Base-by-base conservation (phyloP, 768 basidiomycete genomes). In the Suillus fuscotomentosus region DNA sequence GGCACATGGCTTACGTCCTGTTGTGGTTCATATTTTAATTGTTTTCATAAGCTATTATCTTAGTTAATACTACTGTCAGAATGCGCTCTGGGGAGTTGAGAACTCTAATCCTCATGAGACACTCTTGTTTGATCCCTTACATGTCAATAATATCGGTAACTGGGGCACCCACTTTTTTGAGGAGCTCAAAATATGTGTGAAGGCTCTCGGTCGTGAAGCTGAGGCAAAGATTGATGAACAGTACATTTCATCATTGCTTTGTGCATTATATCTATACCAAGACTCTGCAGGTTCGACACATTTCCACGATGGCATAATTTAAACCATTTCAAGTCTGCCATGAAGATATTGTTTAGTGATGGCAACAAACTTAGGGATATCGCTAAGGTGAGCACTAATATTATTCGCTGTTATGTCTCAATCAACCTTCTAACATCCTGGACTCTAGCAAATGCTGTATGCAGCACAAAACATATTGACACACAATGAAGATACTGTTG, bases 101-200 rank as follows among this genome's bases (percentile, higher is more conserved):
- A 59, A 74, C 63, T 78, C 75, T 7, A 77, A 82, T 66, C 73
- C 76, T 24, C 67, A 77, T 61, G 22, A 56, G 9, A 74, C 76
- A 31, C 36, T 76, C 2, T 76, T 75, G 9, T 81, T 73, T 63
- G 81, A 83, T 67, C 71, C 67, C 24, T 73, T 82, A 34, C 81
- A 83, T 70, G 68, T 68, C 22, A 71, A 78, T 66, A 51, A 72
- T 48, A 63, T 65, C 53, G 81, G 80, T 2, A 55, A 79, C 5
- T 75, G 69, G 54, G 67, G 71, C 9, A 66, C 76, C 34, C 79
- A 80, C 47, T 13, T 64, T 61, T 80, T 20, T 2, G 14, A 6
- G 24, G 48, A 50, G 48, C 48, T 50, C 48, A 50, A 50, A 27
- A 2, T 3, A 6, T 13, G 1, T 8, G 47, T 1, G 24, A 50